These are phyloP conservation scores for Pisolithus albus DNA, from an alignment of 768 basidiomycete species.

Conservation along the genomic window DNA sequence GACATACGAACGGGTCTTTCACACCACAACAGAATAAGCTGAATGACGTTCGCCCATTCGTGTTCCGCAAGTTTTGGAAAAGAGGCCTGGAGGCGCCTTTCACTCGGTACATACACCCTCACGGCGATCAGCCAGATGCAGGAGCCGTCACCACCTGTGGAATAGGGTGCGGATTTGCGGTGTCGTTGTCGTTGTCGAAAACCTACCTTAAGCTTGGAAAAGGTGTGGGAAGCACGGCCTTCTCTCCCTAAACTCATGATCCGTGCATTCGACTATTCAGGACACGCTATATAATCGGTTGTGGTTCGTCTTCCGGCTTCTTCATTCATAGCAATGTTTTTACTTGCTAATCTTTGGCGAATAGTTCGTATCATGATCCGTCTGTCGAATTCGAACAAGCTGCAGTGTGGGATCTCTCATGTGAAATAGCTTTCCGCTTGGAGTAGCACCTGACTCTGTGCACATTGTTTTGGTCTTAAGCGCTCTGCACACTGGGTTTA, in stretches of 20 bases:
- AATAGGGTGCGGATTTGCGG: conserved; percentile 70
- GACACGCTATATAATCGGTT: conserved; percentile 82
- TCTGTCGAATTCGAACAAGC: conserved; percentile 67
- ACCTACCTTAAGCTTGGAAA: conserved; percentile 6
- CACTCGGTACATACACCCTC: too few relatives aligned
- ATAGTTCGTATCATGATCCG: conserved; percentile 62
- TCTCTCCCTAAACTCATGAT: conserved; percentile 70
- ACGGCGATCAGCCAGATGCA: conserved; percentile 46
- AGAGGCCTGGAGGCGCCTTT: too few relatives aligned
- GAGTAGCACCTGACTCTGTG: conserved; percentile 46
- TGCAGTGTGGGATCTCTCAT: conserved; percentile 88
- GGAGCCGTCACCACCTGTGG: conserved; percentile 75
- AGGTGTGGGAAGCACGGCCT: conserved; percentile 95
- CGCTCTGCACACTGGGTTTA: conserved; percentile 78
- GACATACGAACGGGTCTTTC: too few relatives aligned
- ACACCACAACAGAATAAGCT: too few relatives aligned
- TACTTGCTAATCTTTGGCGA: conserved; percentile 39
- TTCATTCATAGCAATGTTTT: not conserved
- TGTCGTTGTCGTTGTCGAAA: not conserved
- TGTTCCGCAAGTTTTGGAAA: too few relatives aligned
- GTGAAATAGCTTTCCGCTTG: conserved; percentile 51
- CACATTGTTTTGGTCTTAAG: conserved; percentile 79
- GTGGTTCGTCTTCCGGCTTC: conserved; percentile 46
- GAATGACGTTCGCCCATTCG: too few relatives aligned
- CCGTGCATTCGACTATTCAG: conserved; percentile 86